Conservation (phyloP, 2,329 filamentous ascomycete genomes). For the Ophiostoma montium region DNA sequence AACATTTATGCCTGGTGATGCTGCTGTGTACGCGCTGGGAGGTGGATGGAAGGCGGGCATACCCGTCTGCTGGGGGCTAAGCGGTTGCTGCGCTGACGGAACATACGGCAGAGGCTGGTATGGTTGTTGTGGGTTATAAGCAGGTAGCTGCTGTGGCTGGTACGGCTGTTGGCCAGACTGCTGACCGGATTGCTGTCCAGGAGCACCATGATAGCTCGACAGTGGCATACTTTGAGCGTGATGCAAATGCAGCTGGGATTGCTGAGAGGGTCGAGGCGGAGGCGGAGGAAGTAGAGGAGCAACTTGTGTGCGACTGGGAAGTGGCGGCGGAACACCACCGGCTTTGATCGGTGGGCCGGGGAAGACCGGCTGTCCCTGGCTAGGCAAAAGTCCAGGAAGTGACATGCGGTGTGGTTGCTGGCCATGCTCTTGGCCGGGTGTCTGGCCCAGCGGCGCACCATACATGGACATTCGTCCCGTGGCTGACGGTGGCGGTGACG, state of each 20-base stretch:
- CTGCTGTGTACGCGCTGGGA: not conserved
- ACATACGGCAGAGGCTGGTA: not conserved
- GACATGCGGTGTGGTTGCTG: constrained; percentile 5
- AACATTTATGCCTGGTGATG: not conserved
- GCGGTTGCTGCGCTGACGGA: not conserved
- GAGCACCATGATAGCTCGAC: not conserved
- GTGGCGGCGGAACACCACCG: constrained; percentile 4
- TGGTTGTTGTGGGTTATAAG: not conserved
- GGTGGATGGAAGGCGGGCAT: not conserved
- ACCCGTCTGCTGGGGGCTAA: not conserved
- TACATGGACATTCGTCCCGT: constrained; percentile 6
- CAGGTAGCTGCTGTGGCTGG: not conserved
- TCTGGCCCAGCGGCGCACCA: not conserved
- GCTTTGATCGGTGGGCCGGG: not conserved
- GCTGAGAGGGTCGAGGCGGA: no score
- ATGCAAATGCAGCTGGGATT: not conserved
- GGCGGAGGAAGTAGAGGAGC: not conserved
- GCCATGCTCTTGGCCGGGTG: not conserved
- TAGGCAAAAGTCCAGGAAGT: not conserved
- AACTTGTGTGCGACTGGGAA: not conserved
- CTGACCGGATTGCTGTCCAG: not conserved
- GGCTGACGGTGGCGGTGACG: not conserved
- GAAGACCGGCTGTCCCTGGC: constrained; percentile 4
- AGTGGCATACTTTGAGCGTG: constrained; percentile 5
- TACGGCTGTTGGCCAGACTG: not conserved